Evolutionary conservation across 345 rosid genomes (phyloP).

Genomic region (Pseudoturritis turrita): DNA sequence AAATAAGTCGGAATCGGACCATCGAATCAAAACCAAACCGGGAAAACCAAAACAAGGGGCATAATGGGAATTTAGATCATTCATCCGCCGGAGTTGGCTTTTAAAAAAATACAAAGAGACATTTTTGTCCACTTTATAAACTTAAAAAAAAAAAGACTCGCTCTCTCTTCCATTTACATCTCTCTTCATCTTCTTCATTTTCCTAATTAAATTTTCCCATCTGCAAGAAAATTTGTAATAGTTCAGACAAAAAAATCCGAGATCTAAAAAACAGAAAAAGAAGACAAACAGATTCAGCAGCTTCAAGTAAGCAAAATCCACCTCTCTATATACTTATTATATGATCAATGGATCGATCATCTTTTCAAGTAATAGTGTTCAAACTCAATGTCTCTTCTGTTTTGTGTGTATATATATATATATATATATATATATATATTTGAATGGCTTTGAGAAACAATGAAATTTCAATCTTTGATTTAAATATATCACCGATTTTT

Average conservation of each 20-base stretch:
- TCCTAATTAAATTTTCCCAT: no score
- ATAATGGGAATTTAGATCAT: background rate
- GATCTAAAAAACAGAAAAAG: background rate
- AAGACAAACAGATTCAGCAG: background rate
- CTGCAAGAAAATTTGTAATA: no score
- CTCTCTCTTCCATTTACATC: background rate
- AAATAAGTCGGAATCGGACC: background rate
- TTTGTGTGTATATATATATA: background rate
- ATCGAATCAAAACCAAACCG: background rate
- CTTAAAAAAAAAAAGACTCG: background rate
- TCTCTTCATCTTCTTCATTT: conserved; percentile 13
- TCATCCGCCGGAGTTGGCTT: background rate
- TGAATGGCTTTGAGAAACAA: background rate
- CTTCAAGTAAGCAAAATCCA: conserved; percentile 7
- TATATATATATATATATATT: background rate
- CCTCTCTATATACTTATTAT: no score
- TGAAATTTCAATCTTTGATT: no score
- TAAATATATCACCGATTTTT: no score
- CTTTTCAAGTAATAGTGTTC: background rate
- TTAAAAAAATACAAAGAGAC: background rate
- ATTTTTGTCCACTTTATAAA: background rate
- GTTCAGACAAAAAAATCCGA: no score
- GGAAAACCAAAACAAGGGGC: background rate
- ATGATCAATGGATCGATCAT: background rate
- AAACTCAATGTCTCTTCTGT: background rate